Evolutionary conservation across 2,329 filamentous ascomycete genomes (phyloP), one percentile per base, ranked within the genome.

Genomic region (Calonectria montana): DNA sequence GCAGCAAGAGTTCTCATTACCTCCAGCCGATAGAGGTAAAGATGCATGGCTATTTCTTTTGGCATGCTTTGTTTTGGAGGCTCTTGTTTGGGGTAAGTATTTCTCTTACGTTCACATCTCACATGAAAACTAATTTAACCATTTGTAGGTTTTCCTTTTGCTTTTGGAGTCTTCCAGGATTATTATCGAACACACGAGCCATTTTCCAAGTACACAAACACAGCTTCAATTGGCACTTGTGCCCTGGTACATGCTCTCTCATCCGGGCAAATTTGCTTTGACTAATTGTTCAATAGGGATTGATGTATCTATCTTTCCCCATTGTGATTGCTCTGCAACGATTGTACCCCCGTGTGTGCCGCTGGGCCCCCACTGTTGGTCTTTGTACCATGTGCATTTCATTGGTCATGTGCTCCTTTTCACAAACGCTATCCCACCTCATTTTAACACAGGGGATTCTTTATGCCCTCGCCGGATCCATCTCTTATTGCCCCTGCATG

Each of bases 101-200:
- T 6, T 10, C 29, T 3, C 6, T 5, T 13, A 16, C 3, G 18
- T 3, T n/a, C 35, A 8, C 6, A 15, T 8, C 13, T 21, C 8
- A 21, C 21, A 21, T 10, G 12, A 1, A 43, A 15, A n/a, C 4
- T 39, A 25, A 61, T 37, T 31, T 39, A 27, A n/a, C 31, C 9
- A 21, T 48, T 7, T 8, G 5, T 5, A 92, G 91, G 91, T 1
- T 92, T 93, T 65, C 88, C 90, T 0, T 90, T 91, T 69, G 87
- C 90, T 0, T 94, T 91, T 76, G 92, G 91, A 43, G 87, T 94
- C 29, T 93, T 93, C 76, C 91, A 93, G 77, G 86, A 90, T 53
- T 91, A 92, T 81, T 93, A 93, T 80, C 87, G 84, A 31, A 86
- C 84, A 2, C 86, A 91, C 63, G 85, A 86, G 12, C 88, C 89